Conservation (phyloP, 2,329 filamentous ascomycete genomes). For the Juglanconis juglandina region DNA sequence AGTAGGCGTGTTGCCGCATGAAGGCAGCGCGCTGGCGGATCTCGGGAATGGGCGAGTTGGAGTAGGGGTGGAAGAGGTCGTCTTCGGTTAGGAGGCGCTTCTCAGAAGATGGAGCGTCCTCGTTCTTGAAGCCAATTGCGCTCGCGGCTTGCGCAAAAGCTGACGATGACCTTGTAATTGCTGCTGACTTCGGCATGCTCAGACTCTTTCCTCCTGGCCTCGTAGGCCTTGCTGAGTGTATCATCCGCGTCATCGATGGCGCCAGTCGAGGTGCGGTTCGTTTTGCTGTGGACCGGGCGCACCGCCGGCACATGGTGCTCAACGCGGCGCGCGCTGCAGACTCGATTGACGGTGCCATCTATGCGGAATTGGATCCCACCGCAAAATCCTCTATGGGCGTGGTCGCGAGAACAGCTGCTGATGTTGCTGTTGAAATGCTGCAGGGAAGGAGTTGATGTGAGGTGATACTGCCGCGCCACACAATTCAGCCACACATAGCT, state of each 20-base stretch:
- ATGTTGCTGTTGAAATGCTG: neutral
- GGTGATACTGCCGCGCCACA: neutral
- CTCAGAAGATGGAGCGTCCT: slow-evolving; percentile 4
- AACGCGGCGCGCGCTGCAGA: slow-evolving; percentile 16
- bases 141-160: slow-evolving; percentile 12
- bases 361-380: neutral
- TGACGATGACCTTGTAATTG: slow-evolving; percentile 7
- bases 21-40: slow-evolving; percentile 85
- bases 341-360: slow-evolving; percentile 17
- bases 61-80: slow-evolving; percentile 91
- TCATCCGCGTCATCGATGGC: slow-evolving; percentile 4
- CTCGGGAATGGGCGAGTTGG: slow-evolving; percentile 79
- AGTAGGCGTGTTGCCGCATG: slow-evolving; percentile 90
- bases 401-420: neutral
- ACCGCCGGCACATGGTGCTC: slow-evolving; percentile 19
- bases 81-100: slow-evolving; percentile 57
- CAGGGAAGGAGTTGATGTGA: neutral
- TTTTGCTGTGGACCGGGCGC: slow-evolving; percentile 9
- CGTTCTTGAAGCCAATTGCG: slow-evolving; percentile 3
- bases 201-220: slow-evolving; percentile 1
- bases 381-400: neutral
- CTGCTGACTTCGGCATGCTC: neutral
- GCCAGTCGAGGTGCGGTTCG: slow-evolving; percentile 10
- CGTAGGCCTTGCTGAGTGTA: slow-evolving; percentile 11
- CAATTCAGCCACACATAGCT: neutral